Base-by-base conservation (phyloP, 345 rosid species). In the Eucalyptus fibrosa region DNA sequence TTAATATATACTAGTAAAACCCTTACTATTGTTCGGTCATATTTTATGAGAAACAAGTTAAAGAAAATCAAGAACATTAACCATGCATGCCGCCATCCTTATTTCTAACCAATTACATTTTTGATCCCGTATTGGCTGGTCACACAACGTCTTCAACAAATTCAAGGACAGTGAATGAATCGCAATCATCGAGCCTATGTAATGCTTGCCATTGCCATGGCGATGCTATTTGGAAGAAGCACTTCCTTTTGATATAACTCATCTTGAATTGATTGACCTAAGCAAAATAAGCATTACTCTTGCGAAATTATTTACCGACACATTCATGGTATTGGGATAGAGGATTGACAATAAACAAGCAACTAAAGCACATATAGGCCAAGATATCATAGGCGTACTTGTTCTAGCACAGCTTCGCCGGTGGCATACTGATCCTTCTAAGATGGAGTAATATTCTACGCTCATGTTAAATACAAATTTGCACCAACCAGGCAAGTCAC, bases 391-490 rank as follows among this genome's bases (percentile, higher is more conserved):
- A 50, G 1, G 53, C 3, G 1, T 50, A 0, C 53, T 50, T 16
- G 53, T 50, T 50, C 53, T 16, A 3, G 21, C 53, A 16, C 4
- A 0, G 16, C 55, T 50, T 50, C 21, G 0, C 0, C 21, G 19
- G 0, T 50, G 55, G 55, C 55, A 50, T 50, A 7, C 21, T 17
- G 55, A 50, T 50, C 55, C 55, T 0, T 17, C 55, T 50, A 50
- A 50, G 55, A 50, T 50, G 55, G 55, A 50, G 1, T 0, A 17
- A 17, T 17, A 50, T 17, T 7, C 8, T 17, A 50, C 0, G 0
- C 21, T 50, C 8, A 6, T 50, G 8, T 16, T 50, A 50, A 6
- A 16, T 50, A 16, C 21, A 50, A 16, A 50, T 50, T 16, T 50
- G 53, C 0, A 50, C 19, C 19, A 50, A 16, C 3, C 8, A 50